Conservation (phyloP, 345 rosid species). For the Salix brachista region DNA sequence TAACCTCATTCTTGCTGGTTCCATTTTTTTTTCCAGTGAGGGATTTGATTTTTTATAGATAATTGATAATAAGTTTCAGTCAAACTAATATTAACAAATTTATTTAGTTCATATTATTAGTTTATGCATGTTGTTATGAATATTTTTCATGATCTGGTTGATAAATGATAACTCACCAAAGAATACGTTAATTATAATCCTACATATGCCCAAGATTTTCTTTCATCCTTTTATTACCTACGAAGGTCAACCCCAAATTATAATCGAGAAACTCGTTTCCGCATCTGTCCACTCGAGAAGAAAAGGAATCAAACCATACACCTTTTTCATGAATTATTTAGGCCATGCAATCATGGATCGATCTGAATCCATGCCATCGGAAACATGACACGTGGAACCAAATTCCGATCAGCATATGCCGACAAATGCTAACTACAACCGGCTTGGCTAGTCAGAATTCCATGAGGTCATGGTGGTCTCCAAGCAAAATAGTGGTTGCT, state of each 20-base stretch:
- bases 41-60: too few relatives aligned
- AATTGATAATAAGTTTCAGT: too few relatives aligned
- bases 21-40: too few relatives aligned
- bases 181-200: neutral
- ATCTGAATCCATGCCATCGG: neutral
- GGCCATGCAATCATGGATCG: neutral
- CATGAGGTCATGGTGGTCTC: neutral
- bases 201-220: neutral
- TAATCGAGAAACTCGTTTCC: neutral
- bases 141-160: neutral
- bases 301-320: neutral
- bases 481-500: neutral
- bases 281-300: neutral
- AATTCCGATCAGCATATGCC: neutral
- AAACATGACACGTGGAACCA: neutral
- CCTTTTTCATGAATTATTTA: neutral
- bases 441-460: neutral
- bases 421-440: neutral
- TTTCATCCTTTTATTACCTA: neutral
- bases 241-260: neutral
- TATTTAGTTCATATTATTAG: too few relatives aligned
- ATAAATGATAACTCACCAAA: neutral
- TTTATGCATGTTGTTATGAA: too few relatives aligned
- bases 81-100: too few relatives aligned
- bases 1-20: too few relatives aligned